These are phyloP conservation scores for Pulveroboletus ravenelii DNA, from an alignment of 768 basidiomycete genomes.

Conservation along the genomic window DNA sequence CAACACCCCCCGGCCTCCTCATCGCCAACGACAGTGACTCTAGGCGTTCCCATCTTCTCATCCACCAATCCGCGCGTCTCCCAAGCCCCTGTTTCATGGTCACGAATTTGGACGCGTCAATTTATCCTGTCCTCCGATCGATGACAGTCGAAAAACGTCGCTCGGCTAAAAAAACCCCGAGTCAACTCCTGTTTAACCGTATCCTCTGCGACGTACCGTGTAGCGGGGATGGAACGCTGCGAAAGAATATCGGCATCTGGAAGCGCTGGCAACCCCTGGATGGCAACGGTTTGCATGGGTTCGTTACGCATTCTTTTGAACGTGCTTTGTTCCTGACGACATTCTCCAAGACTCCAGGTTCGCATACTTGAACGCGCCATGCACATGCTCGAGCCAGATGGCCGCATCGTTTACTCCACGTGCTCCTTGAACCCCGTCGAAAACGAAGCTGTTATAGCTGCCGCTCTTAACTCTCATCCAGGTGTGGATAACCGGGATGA, in stretches of 20 bases:
- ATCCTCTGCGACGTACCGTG: slow-evolving; percentile 98
- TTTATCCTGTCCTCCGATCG: slow-evolving; percentile 61
- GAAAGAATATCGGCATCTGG: slow-evolving; percentile 97
- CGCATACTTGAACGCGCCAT: slow-evolving; percentile 92
- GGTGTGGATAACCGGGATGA: slow-evolving; percentile 37
- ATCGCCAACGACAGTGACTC: slow-evolving; percentile 95
- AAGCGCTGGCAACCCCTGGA: slow-evolving; percentile 84
- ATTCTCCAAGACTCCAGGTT: slow-evolving; percentile 66
- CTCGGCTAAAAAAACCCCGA: slow-evolving; percentile 34
- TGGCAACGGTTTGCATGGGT: slow-evolving; percentile 90
- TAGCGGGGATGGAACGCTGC: slow-evolving; percentile 91
- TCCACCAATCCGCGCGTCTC: slow-evolving; percentile 93
- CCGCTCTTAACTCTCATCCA: slow-evolving; percentile 66
- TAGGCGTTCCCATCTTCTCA: slow-evolving; percentile 92
- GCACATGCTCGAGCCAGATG: slow-evolving; percentile 75
- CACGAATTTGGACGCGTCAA: slow-evolving; percentile 92
- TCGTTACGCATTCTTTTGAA: slow-evolving; percentile 19
- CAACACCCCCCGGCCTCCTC: slow-evolving; percentile 77
- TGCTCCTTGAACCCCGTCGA: slow-evolving; percentile 96
- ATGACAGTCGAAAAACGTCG: slow-evolving; percentile 23
- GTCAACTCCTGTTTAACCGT: slow-evolving; percentile 77
- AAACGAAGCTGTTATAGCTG: slow-evolving; percentile 93
- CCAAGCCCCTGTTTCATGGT: slow-evolving; percentile 91
- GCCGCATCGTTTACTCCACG: slow-evolving; percentile 95
- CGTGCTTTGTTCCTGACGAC: slow-evolving; percentile 1